Evolutionary conservation across 208 protist species (phyloP), one percentile per base, ranked within the genome.

Genomic region (Sergeia podlipaevii): DNA sequence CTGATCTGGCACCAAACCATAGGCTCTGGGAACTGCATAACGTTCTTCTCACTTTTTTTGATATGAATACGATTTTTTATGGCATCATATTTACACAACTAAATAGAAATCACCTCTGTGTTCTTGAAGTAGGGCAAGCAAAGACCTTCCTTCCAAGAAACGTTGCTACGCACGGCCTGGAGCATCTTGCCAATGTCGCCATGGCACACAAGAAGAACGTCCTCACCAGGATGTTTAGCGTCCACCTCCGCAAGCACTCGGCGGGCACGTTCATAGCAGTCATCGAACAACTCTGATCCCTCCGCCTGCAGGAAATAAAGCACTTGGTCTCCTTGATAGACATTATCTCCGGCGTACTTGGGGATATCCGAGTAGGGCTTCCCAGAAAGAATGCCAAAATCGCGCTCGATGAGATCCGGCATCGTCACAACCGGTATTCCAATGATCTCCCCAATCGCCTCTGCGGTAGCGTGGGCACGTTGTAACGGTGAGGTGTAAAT

Each of bases 151-250:
- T 67, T 41, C 90, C 90, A 96, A 23, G 54, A 37, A 15, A 90
- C 69, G 4, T 70, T 68, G 36, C 58, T 71, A 18, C 72, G 74
- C 3, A 66, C 85, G 1, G 86, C 86, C 30, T 77, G 63, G 10
- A 96, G 41, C 90, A 96, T 96, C 56, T 92, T 96, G n/a, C 81
- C 84, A 54, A 96, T 91, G 55, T 96, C 90, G 10, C 90, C 90
- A 50, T 96, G 90, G 46, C 86, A 93, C 27, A 93, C 86, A 0
- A 94, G 68, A 45, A 93, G 59, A 10, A 96, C 83, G 32, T 75
- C 42, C 59, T 94, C 72, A 11, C 80, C 85, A 5, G 42, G 23
- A 37, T 91, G 83, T 10, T 38, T 52, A 8, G 30, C 53, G 55
- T 89, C 71, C 42, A 96, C 63, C 20, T 73, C 53, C 7, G 57